These are phyloP conservation scores for Populus hybrid DNA, from an alignment of 441 rosid species.

Conservation along the genomic window DNA sequence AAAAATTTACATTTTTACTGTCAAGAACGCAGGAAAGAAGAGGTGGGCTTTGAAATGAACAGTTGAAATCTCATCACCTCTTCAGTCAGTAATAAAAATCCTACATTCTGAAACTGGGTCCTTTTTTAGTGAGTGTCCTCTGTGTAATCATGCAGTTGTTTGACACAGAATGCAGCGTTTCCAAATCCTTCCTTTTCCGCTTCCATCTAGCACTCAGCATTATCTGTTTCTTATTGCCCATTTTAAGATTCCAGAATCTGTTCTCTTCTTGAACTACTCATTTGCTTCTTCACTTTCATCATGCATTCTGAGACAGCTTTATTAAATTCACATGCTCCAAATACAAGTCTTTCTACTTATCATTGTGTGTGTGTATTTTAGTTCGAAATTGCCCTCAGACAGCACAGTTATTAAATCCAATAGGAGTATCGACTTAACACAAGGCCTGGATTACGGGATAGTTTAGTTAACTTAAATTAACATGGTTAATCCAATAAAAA, in stretches of 20 bases:
- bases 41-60: conserved; percentile 1
- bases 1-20: not conserved
- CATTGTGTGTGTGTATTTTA: not conserved
- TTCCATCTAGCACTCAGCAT: not conserved
- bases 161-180: conserved; percentile 18
- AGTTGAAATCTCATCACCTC: not conserved
- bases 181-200: conserved; percentile 13
- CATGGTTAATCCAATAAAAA: no score
- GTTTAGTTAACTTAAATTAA: no score
- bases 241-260: conserved; percentile 4
- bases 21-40: conserved; percentile 7
- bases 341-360: not conserved
- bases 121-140: conserved; percentile 7
- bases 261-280: not conserved
- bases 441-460: no score
- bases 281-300: not conserved
- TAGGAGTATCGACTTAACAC: no score
- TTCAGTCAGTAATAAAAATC: not conserved
- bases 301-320: not conserved
- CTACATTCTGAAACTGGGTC: not conserved
- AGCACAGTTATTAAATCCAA: no score
- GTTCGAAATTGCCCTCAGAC: conserved; percentile 3
- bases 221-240: conserved; percentile 6
- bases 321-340: not conserved
- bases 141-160: conserved; percentile 14